Conservation (phyloP, 2,329 filamentous ascomycete genomes). For the Exophiala sideris region DNA sequence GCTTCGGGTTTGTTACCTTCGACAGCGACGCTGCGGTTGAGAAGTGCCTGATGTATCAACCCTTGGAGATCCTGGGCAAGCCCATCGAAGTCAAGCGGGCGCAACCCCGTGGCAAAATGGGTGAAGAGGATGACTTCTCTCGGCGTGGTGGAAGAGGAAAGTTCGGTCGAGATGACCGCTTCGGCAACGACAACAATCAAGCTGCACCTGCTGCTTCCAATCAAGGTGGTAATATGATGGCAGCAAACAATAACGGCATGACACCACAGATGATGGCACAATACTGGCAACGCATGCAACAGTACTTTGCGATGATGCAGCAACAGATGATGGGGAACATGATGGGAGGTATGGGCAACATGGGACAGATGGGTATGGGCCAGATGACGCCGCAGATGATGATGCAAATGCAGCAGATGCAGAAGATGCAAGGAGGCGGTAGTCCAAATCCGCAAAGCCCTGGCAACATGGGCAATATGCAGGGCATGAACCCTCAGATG, state of each 20-base stretch:
- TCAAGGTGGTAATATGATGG: constrained; percentile 28
- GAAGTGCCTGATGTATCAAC: constrained; percentile 70
- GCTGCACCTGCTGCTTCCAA: constrained; percentile 42
- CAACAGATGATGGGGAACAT: constrained; percentile 69
- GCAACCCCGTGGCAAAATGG: constrained; percentile 88
- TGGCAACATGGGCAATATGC: constrained; percentile 24
- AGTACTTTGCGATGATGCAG: constrained; percentile 94
- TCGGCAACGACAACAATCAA: constrained; percentile 40
- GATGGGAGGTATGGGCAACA: constrained; percentile 64
- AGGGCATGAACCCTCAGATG: constrained; percentile 32
- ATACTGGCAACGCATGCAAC: constrained; percentile 98
- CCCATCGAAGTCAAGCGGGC: constrained; percentile 98
- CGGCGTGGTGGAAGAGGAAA: constrained; percentile 45
- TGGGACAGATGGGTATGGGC: constrained; percentile 33
- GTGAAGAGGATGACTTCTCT: constrained; percentile 77
- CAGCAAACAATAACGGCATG: constrained; percentile 59
- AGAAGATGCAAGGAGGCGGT: constrained; percentile 41
- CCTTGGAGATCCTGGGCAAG: constrained; percentile 90
- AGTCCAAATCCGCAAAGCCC: constrained; percentile 30
- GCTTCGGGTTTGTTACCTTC: constrained; percentile 97
- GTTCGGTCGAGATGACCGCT: constrained; percentile 39
- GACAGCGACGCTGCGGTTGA: constrained; percentile 95
- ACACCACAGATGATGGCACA: constrained; percentile 97
- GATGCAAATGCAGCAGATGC: constrained; percentile 66
- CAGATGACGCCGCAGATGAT: constrained; percentile 46